These are phyloP conservation scores for Anastatica hierochuntica DNA, from an alignment of 345 rosid genomes.

Conservation along the genomic window DNA sequence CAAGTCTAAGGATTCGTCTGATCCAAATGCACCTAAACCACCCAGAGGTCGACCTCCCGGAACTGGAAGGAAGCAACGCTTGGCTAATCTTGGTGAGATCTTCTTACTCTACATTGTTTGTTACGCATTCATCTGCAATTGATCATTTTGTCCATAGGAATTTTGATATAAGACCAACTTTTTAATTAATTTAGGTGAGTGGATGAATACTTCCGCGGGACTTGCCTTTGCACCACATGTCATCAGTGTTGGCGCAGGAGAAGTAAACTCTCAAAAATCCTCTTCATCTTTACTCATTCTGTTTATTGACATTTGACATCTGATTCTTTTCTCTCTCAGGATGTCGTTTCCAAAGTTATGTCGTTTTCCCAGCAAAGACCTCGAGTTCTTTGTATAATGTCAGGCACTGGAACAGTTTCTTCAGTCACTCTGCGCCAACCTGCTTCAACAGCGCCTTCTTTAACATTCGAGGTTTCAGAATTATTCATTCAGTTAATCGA, in stretches of 20 bases:
- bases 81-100: slow-evolving; percentile 72
- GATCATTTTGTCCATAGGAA: no score
- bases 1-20: slow-evolving; percentile 48
- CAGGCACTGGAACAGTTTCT: slow-evolving; percentile 86
- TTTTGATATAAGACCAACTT: no score
- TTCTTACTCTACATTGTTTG: not conserved
- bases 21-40: slow-evolving; percentile 46
- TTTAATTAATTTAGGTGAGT: slow-evolving; percentile 58
- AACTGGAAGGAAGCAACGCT: slow-evolving; percentile 86
- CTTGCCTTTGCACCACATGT: slow-evolving; percentile 94
- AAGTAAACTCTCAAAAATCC: slow-evolving; percentile 44
- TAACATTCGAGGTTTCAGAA: slow-evolving; percentile 62
- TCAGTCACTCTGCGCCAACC: slow-evolving; percentile 79
- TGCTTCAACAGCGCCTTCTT: slow-evolving; percentile 45
- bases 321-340: slow-evolving; percentile 35
- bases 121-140: no score
- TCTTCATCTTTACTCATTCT: not conserved
- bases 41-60: slow-evolving; percentile 95
- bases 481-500: not conserved
- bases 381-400: slow-evolving; percentile 84
- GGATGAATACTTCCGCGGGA: slow-evolving; percentile 99
- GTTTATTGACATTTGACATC: not conserved
- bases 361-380: slow-evolving; percentile 84
- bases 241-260: slow-evolving; percentile 66
- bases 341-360: slow-evolving; percentile 69